Base-by-base conservation (phyloP, 768 basidiomycete species). In the Filobasidium wieringae region DNA sequence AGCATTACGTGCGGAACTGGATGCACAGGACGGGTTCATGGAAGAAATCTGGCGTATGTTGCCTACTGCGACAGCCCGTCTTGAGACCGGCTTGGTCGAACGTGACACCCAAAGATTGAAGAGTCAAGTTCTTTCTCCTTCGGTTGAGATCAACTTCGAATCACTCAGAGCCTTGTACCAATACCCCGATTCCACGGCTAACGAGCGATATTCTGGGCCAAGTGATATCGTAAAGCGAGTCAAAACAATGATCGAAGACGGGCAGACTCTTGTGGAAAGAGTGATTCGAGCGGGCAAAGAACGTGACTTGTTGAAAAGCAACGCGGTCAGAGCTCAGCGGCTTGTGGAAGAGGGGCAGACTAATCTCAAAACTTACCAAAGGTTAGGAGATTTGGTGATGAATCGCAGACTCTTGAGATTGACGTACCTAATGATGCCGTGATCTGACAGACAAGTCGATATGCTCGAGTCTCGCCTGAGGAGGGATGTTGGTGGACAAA, bases 251-350 rank as follows among this genome's bases (percentile, higher is more conserved):
- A 78, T 95, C 53, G 78, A 80, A 32, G 93, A 95, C 71, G 88
- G 92, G 65, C 81, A 83, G 26, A 79, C 85, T 19, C 74, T 96
- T 59, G 88, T 91, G 60, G 86, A 89, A 72, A 80, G 90, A 31
- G 76, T 91, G 36, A 77, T 88, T 51, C 82, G 88, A 26, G 86
- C 89, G 64, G 90, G 87, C 1, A 84, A 88, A 72, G 87, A 89
- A 51, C 86, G 92, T 59, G 90, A 93, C 63, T 68, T 92, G 63
- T 79, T 93, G 60, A 93, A 90, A 79, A 86, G 84, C 76, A 91
- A 90, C 68, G 88, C 89, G 19, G 88, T 89, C 67, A 79, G 88
- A 50, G 90, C 88, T 22, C 86, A 91, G 78, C 89, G 88, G 73
- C 79, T 93, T 29, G 87, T 88, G 3, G 84, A 85, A 71, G 90